Base-by-base conservation (phyloP, 1,139 yeast genomes). In the Blastobotrys petasosporus region DNA sequence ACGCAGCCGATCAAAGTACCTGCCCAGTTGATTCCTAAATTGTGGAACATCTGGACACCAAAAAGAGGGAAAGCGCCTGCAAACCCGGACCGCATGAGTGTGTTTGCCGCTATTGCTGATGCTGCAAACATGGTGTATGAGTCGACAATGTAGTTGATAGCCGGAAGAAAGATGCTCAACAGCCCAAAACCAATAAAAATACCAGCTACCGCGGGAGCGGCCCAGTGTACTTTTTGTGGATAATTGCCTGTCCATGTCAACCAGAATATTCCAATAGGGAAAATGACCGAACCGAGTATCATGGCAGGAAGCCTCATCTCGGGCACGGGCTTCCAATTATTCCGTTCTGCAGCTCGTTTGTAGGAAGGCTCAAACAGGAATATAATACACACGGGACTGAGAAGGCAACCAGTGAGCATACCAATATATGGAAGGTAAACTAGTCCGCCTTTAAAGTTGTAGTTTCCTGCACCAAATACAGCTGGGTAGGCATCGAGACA, bases 31-130 rank as follows among this genome's bases (percentile, higher is more conserved):
- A 79, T 76, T 31, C 87, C 82, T 78, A 88, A 74, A 54, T 74
- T 75, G 13, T 70, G 65, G 65, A 87, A 86, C 95, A 88, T 82
- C 54, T 79, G 83, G 2, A 75, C 65, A 2, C 82, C 76, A 59
- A 90, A 90, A 49, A 90, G 70, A 32, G 97, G 97, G 76, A 90
- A 88, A 1, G 75, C 75, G 35, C 82, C 85, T 51, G 83, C 88
- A 57, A 78, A 76, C 0, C 71, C 80, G 51, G 90, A 80, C 71
- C 98, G 80, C 59, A 90, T 70, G 60, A 88, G 80, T 0, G 95
- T 80, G 62, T 86, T 86, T 11, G 84, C 96, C 4, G 97, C 95
- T 55, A 88, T 71, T 1, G 96, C 96, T 28, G 94, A 83, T 4
- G 95, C 95, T 3, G 96, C 94, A 60, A 82, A 80, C 49, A 80